These are phyloP conservation scores for Scenedesmus sp. DNA, from an alignment of 163 green algal genomes.

Conservation along the genomic window DNA sequence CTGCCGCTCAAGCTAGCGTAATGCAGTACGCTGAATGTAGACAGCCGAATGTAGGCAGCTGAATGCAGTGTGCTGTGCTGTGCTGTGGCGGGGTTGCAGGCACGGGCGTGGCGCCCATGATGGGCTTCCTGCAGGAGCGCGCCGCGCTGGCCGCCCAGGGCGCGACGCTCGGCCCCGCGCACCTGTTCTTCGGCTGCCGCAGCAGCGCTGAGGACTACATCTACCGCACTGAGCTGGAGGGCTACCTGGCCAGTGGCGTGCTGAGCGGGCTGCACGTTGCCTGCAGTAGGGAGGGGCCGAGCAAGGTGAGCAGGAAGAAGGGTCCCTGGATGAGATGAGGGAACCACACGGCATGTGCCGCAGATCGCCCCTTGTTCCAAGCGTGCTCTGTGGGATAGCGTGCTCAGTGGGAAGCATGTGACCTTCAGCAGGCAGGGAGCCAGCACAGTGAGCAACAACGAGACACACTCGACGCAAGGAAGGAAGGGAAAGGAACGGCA, in stretches of 20 bases:
- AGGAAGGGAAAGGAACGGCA: too few relatives aligned
- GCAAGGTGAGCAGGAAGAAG: constrained; percentile 66
- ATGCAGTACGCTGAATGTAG: too few relatives aligned
- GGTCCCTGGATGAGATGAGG: too few relatives aligned
- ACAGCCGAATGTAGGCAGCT: too few relatives aligned
- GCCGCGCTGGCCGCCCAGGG: constrained; percentile 40
- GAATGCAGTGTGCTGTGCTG: not conserved
- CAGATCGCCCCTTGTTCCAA: too few relatives aligned
- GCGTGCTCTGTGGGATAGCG: constrained; percentile 55
- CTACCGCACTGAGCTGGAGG: constrained; percentile 85
- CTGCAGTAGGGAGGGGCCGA: constrained; percentile 78
- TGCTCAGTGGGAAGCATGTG: constrained; percentile 79
- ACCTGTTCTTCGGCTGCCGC: constrained; percentile 97
- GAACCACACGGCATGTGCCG: too few relatives aligned
- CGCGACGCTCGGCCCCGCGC: constrained; percentile 74
- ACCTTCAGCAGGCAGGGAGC: constrained; percentile 82
- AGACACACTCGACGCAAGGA: constrained; percentile 20
- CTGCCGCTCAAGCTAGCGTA: too few relatives aligned
- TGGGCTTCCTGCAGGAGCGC: constrained; percentile 93
- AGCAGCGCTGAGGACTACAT: constrained; percentile 85
- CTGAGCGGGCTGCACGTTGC: constrained; percentile 84
- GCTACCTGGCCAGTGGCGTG: constrained; percentile 60
- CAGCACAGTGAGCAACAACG: constrained; percentile 54
- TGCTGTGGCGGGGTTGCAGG: constrained; percentile 50
- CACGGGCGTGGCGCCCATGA: constrained; percentile 93